Evolutionary conservation across 768 basidiomycete species (phyloP), one percentile per base, ranked within the genome.

Genomic region (Auricularia heimuer): DNA sequence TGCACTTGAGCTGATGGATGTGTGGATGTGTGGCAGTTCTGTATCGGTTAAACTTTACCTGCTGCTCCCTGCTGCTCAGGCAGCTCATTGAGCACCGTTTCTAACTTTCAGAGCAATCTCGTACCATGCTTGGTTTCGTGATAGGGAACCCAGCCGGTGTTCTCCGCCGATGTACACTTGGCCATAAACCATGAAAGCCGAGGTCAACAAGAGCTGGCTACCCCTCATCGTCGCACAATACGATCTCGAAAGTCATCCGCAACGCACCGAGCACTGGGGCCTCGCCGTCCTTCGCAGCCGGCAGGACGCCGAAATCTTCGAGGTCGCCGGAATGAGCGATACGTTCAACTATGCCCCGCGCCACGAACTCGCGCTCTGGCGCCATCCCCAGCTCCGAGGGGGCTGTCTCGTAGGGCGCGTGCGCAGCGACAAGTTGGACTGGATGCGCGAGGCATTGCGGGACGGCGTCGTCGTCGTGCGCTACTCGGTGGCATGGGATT

Each of bases 31-130:
- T 29, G 29, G n/a, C 65, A 85, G 85, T 10, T 87, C 85, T 36
- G 79, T 85, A 12, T 85, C 85, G 0, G 86, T 87, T 14, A 29
- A 29, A 29, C 29, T 29, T 0, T 29, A 78, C 88, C 29, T 79
- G 77, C 68, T 85, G 85, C 65, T 87, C 85, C 0, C 76, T 88
- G n/a, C 68, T 82, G 47, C 78, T 88, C 63, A 82, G 76, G 67
- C 67, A 81, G 16, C 87, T 86, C 68, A 80, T 74, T 33, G 72
- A 73, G 44, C 71, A 71, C 14, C 62, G 33, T 12, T 3, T 34
- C 45, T 14, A 34, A 64, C 6, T 18, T 18, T 51, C 47, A 4
- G 18, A 29, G 29, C 29, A 16, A 51, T 51, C 29, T 29, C 29
- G 29, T 29, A 29, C 29, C 29, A 0, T 29, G 29, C 29, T 29